Evolutionary conservation across 306 rosid genomes (phyloP), one percentile per base, ranked within the genome.

Genomic region (Casuarina equisetifolia): DNA sequence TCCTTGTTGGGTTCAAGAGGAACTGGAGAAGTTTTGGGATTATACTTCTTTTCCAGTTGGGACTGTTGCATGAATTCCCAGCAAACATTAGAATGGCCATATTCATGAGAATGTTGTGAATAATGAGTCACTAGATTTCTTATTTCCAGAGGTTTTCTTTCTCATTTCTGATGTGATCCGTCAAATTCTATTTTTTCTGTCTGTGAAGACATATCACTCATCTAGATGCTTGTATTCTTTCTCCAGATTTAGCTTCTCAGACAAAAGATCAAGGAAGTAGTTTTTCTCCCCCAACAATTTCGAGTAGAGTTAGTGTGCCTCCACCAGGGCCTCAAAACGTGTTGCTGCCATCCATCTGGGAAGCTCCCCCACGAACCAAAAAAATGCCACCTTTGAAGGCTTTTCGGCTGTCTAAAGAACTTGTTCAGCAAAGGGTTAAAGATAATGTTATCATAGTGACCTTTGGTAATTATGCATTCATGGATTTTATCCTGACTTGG

Each of bases 381-480:
- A 88, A 79, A 76, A 87, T 92, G 92, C 99, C 97, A 9, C 85
- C 90, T 46, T 85, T 89, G 80, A 64, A 85, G 74, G 72, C 73
- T 62, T 95, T 95, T 78, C 80, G 44, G 72, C 82, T 91, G 79
- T 87, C 90, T 82, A 87, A 91, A 82, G 90, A 95, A 71, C 82
- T 95, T 59, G 87, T 95, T 80, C 88, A 89, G 66, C 82, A 84
- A 84, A 87, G 97, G 85, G 97, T 89, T 82, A 83, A 91, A 84
- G 94, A 92, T 74, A 92, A 95, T 57, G 52, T 91, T 49, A 78
- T 95, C 71, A 88, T 95, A 61, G 94, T 95, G 82, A 92, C 97
- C 35, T 95, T 95, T 76, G 99, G 99, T 53, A 95, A 95, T 89
- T 91, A 88, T 76, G 99, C 99, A n/a, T 95, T 95, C 83, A 91